Evolutionary conservation across 2,329 filamentous ascomycete species (phyloP).

Genomic region (Allantophomopsis lycopodina): DNA sequence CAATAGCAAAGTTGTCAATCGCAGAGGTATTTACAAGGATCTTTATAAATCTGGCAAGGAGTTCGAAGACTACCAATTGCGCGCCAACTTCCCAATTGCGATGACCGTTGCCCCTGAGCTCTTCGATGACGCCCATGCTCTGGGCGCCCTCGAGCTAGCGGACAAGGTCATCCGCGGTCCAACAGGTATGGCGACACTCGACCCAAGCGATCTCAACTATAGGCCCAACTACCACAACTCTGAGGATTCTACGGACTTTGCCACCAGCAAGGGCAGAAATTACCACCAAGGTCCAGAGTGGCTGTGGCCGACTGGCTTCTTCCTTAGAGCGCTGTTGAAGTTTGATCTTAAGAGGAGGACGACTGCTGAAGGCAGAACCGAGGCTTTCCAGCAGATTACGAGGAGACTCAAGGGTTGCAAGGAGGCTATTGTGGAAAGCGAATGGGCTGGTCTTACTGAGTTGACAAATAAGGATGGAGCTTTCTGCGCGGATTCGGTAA

Average conservation of each 20-base stretch:
- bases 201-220: slow-evolving; percentile 87
- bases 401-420: slow-evolving; percentile 72
- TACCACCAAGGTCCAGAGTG: slow-evolving; percentile 98
- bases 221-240: slow-evolving; percentile 89
- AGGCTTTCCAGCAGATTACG: slow-evolving; percentile 92
- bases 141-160: slow-evolving; percentile 65
- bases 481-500: slow-evolving; percentile 75
- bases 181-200: slow-evolving; percentile 88
- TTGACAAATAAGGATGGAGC: slow-evolving; percentile 83
- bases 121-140: slow-evolving; percentile 66
- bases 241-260: slow-evolving; percentile 83
- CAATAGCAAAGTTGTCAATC: slow-evolving; percentile 67
- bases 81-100: slow-evolving; percentile 86
- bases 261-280: slow-evolving; percentile 86
- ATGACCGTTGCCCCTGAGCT: slow-evolving; percentile 89
- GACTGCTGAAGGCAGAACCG: slow-evolving; percentile 54
- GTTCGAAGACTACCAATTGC: slow-evolving; percentile 94
- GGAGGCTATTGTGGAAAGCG: slow-evolving; percentile 62
- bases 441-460: slow-evolving; percentile 87
- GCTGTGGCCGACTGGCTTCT: slow-evolving; percentile 96
- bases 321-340: slow-evolving; percentile 78
- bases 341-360: slow-evolving; percentile 70
- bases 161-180: slow-evolving; percentile 74
- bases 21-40: slow-evolving; percentile 96
- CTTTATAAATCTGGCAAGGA: slow-evolving; percentile 87